Evolutionary conservation across 805 yeast species (phyloP), one percentile per base, ranked within the genome.

Genomic region (Metschnikowia henanensis): DNA sequence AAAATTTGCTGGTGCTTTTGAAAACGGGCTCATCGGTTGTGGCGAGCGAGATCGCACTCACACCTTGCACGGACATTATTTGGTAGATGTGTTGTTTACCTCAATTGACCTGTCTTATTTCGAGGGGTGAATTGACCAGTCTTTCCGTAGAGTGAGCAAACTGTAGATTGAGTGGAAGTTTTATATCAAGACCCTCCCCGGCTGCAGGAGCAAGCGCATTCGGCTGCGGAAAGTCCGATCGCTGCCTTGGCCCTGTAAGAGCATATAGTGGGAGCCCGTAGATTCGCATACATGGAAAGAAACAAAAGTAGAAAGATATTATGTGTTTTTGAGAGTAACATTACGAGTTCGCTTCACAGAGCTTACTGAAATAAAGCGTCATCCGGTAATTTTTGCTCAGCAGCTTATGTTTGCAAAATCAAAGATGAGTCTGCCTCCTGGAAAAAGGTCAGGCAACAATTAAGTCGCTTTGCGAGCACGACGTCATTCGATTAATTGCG

Each of bases 11-110:
- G 10, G 84, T 59, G 26, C 66, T 58, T 5, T 66, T 66, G 61
- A 78, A 85, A 29, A 61, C 58, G 7, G 60, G 63, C 4, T 73
- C 66, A 53, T 74, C 76, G 39, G 69, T 64, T 8, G 90, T 81
- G 33, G 80, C 80, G 42, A 84, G 66, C 30, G 92, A 83, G 20
- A 79, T 68, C 57, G 78, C 81, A 21, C 86, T 78, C 38, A 81
- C 59, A 18, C 70, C 67, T 34, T 45, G 45, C 18, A 49, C 51
- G 19, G 49, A 41, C 54, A 50, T 52, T 19, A 29, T 22, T 30
- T 7, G n/a, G 9, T 29, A 2, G 17, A n/a, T 13, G 13, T n/a
- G 31, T 29, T 15, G 31, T 29, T 10, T 29, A 5, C 8, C 7
- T n/a, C 15, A 29, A 8, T 12, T 6, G 9, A 12, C 22, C 37